Evolutionary conservation across 108 stramenopile species (phyloP).

Genomic region (Aurantiochytrium sp.): DNA sequence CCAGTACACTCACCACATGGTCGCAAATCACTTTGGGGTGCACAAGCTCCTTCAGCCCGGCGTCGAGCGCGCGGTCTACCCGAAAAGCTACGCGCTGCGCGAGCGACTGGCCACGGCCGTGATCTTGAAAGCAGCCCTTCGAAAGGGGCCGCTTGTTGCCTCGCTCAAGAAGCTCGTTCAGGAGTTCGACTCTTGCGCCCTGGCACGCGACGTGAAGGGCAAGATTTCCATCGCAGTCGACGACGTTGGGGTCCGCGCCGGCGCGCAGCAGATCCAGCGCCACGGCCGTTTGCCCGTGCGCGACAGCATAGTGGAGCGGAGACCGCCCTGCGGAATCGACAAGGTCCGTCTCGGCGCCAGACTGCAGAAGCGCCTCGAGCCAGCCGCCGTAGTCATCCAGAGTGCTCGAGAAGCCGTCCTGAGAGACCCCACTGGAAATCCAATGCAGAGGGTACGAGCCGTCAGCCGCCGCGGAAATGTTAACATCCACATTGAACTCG

Average conservation of each 20-base stretch:
- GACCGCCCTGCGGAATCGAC: background rate
- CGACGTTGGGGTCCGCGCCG: background rate
- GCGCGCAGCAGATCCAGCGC: background rate
- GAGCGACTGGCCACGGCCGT: background rate
- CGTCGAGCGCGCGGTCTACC: background rate
- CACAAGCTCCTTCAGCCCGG: background rate
- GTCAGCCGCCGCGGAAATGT: background rate
- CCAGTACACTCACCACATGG: background rate
- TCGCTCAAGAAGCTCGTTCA: background rate
- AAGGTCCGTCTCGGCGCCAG: background rate
- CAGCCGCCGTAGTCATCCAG: background rate
- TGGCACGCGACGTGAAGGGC: slow-evolving; percentile 1
- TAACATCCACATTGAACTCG: background rate
- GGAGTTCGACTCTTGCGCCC: background rate
- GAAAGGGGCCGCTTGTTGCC: background rate
- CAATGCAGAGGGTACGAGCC: background rate
- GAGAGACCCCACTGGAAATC: background rate
- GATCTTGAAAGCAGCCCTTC: background rate
- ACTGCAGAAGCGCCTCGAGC: background rate
- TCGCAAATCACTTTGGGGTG: background rate
- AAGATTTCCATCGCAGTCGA: background rate
- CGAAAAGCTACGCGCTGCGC: background rate
- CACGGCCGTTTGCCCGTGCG: background rate
- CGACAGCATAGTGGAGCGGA: background rate
- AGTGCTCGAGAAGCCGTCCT: background rate